Evolutionary conservation across 805 yeast species (phyloP).

Genomic region (Starmerella asiatica): DNA sequence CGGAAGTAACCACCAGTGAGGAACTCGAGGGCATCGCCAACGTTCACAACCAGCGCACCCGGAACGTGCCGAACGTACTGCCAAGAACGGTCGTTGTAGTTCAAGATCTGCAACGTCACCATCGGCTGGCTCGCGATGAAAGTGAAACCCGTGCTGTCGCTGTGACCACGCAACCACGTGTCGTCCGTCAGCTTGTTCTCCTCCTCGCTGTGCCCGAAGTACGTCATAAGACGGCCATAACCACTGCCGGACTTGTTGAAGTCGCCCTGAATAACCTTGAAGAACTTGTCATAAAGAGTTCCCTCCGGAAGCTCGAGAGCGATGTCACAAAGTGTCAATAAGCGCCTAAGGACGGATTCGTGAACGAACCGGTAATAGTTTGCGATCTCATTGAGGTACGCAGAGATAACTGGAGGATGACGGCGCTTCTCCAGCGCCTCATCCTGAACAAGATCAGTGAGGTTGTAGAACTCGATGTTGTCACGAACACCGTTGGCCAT

Average conservation of each 20-base stretch:
- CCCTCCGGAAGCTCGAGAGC: conserved; percentile 38
- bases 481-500: conserved; percentile 35
- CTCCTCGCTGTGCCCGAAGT: conserved; percentile 27
- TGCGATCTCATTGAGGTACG: conserved; percentile 31
- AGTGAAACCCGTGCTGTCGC: conserved; percentile 33
- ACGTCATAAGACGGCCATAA: conserved; percentile 30
- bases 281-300: conserved; percentile 29
- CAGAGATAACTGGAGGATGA: conserved; percentile 33
- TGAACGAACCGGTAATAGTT: conserved; percentile 32
- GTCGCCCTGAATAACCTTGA: conserved; percentile 27
- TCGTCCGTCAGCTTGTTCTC: conserved; percentile 27
- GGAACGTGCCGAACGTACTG: conserved; percentile 30
- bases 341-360: conserved; percentile 28
- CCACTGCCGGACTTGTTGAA: conserved; percentile 31
- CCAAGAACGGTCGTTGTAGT: conserved; percentile 29
- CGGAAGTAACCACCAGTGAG: conserved; percentile 37
- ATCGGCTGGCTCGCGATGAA: conserved; percentile 34
- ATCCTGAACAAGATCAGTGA: conserved; percentile 31
- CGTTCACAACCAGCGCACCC: conserved; percentile 30
- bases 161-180: conserved; percentile 38
- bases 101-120: conserved; percentile 31
- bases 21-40: conserved; percentile 33
- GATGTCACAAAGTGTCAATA: conserved; percentile 33
- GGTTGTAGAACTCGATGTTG: conserved; percentile 34
- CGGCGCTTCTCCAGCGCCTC: conserved; percentile 21